Evolutionary conservation across 441 rosid species (phyloP).

Genomic region (Erodium trifolium): DNA sequence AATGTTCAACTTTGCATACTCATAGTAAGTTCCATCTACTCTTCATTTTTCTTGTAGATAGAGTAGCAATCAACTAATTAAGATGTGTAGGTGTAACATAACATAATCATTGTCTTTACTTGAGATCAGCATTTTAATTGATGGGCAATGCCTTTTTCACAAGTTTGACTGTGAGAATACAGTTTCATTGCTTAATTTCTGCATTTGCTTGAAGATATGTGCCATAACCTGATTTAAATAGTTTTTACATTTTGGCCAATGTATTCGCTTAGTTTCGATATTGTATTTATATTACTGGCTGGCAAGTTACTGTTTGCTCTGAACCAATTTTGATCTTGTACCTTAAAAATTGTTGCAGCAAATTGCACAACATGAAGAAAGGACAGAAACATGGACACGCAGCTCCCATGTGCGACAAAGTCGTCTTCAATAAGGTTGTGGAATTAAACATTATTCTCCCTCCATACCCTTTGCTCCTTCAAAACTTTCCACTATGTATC

Average conservation of each 20-base stretch:
- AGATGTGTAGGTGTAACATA: too few relatives aligned
- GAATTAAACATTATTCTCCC: not conserved
- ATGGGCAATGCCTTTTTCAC: not conserved
- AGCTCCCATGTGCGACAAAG: conserved; percentile 69
- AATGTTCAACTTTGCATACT: conserved; percentile 59
- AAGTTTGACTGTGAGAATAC: conserved; percentile 38
- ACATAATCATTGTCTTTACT: not conserved
- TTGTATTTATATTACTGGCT: not conserved
- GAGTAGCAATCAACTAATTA: too few relatives aligned
- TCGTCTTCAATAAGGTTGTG: conserved; percentile 77
- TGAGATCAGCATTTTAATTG: not conserved
- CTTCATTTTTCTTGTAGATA: conserved; percentile 10
- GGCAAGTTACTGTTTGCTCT: not conserved
- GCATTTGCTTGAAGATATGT: not conserved
- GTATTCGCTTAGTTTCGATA: not conserved
- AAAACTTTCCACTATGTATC: conserved; percentile 8
- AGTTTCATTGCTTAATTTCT: not conserved
- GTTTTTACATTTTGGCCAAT: not conserved
- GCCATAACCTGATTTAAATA: not conserved
- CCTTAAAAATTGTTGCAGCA: conserved; percentile 37
- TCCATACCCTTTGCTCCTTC: not conserved
- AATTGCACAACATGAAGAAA: conserved; percentile 51
- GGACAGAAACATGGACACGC: conserved; percentile 60
- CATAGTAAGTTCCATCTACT: conserved; percentile 50
- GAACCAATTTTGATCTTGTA: conserved; percentile 12